A percentile compares a stretch with the other conserved stretches of the same genome.
phyloP scores from a whole-genome alignment of 2,329 filamentous ascomycete genomes.

The Alternaria atra region DNA sequence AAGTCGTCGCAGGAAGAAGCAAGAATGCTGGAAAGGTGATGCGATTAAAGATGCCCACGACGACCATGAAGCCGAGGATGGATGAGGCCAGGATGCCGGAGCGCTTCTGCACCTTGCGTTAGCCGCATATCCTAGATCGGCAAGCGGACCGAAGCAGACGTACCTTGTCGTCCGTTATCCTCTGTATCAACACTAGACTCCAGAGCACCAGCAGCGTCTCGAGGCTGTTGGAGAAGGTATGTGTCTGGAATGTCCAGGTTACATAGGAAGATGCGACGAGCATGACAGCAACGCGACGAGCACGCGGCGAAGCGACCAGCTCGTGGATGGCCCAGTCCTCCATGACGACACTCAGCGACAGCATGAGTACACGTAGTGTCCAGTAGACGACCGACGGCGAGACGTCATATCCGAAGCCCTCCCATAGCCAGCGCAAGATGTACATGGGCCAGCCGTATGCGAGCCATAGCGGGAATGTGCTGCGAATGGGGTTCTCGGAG shows the following conservation, averaged over 20 bases:
- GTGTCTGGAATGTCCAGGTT: constrained; percentile 98
- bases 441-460: constrained; percentile 95
- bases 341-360: constrained; percentile 91
- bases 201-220: constrained; percentile 93
- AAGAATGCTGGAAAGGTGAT: constrained; percentile 97
- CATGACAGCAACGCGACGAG: constrained; percentile 77
- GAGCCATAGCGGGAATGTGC: constrained; percentile 95
- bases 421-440: constrained; percentile 89
- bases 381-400: constrained; percentile 90
- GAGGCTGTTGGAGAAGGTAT: constrained; percentile 97
- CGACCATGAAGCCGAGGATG: constrained; percentile 79
- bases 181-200: constrained; percentile 89
- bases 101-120: constrained; percentile 65
- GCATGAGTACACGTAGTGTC: constrained; percentile 88
- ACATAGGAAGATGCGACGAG: constrained; percentile 96
- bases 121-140: constrained; percentile 39
- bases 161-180: constrained; percentile 83
- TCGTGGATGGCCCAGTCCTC: constrained; percentile 98
- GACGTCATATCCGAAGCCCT: constrained; percentile 82
- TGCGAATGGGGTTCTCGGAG: constrained; percentile 85
- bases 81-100: constrained; percentile 79
- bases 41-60: constrained; percentile 92
- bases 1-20: constrained; percentile 79
- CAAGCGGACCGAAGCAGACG: constrained; percentile 44
- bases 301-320: constrained; percentile 76